Base-by-base conservation (phyloP, 495 filamentous ascomycete genomes). In the Emericellopsis terricola region DNA sequence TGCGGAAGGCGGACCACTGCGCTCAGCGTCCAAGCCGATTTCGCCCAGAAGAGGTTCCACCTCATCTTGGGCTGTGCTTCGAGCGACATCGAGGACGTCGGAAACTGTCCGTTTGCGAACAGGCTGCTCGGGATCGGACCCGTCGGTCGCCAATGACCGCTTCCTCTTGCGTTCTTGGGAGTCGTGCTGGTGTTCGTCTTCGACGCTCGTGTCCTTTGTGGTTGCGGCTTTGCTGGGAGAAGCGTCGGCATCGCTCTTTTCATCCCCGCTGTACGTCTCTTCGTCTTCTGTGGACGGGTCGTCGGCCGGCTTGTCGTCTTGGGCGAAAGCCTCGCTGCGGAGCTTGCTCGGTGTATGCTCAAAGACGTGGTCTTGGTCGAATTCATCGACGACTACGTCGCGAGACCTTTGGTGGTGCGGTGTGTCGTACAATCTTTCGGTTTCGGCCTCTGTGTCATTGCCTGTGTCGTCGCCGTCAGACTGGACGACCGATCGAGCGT, bases 401-500 rank as follows among this genome's bases (percentile, higher is more conserved):
- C 63, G 62, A 40, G 66, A 64, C 43, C 65, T 65, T 43, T 62
- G 56, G 41, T 86, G 83, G 37, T 79, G 72, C 15, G 89, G 91
- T n/a, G 87, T 86, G 48, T 81, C 73, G 43, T 91, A 87, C 44
- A 96, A 66, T 33, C 91, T 73, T 58, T 96, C 91, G 6, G 89
- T 97, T 59, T 94, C 89, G 18, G 91, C 89, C 55, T 97, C 89
- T n/a, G 89, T 92, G 57, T 96, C 87, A 43, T 78, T 78, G 38
- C 77, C 75, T 35, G 63, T 19, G 19, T 15, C 19, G 34, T 51
- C 48, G 19, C 38, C 41, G 40, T 51, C 48, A 8, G 47, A 47
- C 23, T 48, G 41, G 34, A 39, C 43, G 34, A 17, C 45, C 51
- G 42, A 33, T 44, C 51, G 40, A 28, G 46, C 44, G 40, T 56